Base-by-base conservation (phyloP, 805 yeast genomes). In the Kazachstania bromeliacearum region DNA sequence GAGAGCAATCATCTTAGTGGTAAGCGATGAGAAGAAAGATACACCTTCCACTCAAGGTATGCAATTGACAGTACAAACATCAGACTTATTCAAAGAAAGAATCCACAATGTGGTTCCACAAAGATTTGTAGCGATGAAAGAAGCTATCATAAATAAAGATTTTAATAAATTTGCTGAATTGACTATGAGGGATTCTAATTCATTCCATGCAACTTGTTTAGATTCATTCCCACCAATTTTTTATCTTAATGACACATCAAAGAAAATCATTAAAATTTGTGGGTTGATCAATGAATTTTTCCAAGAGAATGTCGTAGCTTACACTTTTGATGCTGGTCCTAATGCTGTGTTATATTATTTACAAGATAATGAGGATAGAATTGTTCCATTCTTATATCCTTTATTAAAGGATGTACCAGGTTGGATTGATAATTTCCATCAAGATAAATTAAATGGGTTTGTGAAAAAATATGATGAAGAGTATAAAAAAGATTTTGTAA, bases 281-380 rank as follows among this genome's bases (percentile, higher is more conserved):
- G 94, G 92, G 60, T 64, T 69, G 37, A 74, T 92, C 57, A 92
- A 92, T 55, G 78, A 71, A 45, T 60, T 59, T 40, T 63, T 60
- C 42, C 48, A 51, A 16, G 67, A 72, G 51, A 70, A 71, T 9
- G 70, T 89, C 37, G 98, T 95, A 9, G 97, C 97, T 26, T 92
- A 92, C 62, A 92, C 99, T 2, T 92, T 82, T 55, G 99, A 92
- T 61, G 99, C 99, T 22, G 99, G 99, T 56, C 98, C 99, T 62
- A 92, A 92, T 63, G 95, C 96, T 15, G 99, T 92, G 31, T 73
- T 92, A 42, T 92, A 92, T 65, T 92, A 92, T 57, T 77, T 79
- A 55, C 72, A 71, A 46, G 68, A 77, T 51, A 74, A 89, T 61
- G 95, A 87, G 62, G 49, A 63, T n/a, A 68, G 66, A 43, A 77